A percentile compares a stretch with the other conserved stretches of the same genome.
phyloP scores from a whole-genome alignment of 2,329 filamentous ascomycete species.

The Epichloe hybrida region DNA sequence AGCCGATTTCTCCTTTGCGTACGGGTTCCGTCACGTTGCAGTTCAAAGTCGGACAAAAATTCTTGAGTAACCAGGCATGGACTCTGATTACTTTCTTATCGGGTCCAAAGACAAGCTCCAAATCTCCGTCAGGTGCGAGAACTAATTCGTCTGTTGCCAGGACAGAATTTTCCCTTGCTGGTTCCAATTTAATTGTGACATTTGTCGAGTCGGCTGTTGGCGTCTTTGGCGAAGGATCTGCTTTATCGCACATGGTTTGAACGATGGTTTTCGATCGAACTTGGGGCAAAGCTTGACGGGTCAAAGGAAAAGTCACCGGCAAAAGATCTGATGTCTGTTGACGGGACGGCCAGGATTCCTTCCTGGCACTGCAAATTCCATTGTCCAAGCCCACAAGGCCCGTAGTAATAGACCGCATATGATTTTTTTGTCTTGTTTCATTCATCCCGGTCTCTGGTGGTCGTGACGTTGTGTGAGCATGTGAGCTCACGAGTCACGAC shows the following conservation, averaged over 20 bases:
- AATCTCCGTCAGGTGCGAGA: neutral
- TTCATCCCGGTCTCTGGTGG: no score
- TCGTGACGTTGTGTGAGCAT: no score
- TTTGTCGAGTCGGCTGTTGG: neutral
- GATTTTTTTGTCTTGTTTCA: no score
- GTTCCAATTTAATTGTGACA: neutral
- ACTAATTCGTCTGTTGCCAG: neutral
- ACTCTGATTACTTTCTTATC: neutral
- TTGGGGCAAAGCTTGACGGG: neutral
- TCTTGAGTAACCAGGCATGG: neutral
- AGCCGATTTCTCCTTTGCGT: neutral
- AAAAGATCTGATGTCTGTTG: neutral
- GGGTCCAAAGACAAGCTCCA: neutral
- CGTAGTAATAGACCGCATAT: no score
- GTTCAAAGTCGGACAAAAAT: neutral
- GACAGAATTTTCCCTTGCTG: neutral
- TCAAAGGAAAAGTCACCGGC: neutral
- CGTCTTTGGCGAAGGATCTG: neutral
- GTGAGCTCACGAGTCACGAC: no score
- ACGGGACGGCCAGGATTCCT: no score
- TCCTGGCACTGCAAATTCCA: no score
- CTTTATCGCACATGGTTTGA: neutral
- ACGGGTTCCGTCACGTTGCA: neutral
- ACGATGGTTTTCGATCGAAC: no score
- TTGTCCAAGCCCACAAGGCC: no score